Conservation (phyloP, 2,329 filamentous ascomycete genomes). For the Coniochaeta prunicola region DNA sequence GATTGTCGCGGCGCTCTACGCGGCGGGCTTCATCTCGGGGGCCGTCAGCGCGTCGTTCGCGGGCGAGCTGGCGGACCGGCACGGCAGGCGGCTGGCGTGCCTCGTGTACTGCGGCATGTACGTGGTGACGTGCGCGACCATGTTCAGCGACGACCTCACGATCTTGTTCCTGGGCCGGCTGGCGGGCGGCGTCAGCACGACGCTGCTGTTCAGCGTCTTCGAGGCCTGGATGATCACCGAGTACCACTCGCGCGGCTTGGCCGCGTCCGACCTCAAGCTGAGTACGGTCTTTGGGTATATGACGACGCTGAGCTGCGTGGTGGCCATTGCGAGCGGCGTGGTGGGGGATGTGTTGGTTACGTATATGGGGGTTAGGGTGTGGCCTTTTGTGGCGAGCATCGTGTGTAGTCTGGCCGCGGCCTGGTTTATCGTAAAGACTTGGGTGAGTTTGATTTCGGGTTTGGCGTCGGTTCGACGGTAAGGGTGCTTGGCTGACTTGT, state of each 20-base stretch:
- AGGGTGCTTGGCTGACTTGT: neutral
- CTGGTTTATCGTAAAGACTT: conserved; percentile 35
- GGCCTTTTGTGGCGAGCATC: conserved; percentile 43
- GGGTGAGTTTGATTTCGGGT: conserved; percentile 29
- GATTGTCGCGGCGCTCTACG: conserved; percentile 35
- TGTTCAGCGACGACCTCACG: conserved; percentile 32
- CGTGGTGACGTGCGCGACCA: conserved; percentile 42
- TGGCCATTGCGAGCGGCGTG: conserved; percentile 47
- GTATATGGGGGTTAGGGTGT: conserved; percentile 37
- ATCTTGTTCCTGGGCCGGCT: conserved; percentile 47
- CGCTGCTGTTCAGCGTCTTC: conserved; percentile 50
- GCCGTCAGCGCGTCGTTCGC: conserved; percentile 35
- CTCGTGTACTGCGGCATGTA: conserved; percentile 47
- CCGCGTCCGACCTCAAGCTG: conserved; percentile 34
- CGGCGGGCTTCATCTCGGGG: conserved; percentile 39
- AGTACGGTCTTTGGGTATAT: conserved; percentile 45
- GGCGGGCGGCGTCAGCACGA: conserved; percentile 48
- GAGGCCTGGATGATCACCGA: conserved; percentile 56
- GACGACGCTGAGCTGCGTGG: conserved; percentile 45
- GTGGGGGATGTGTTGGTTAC: conserved; percentile 43
- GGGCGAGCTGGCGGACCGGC: conserved; percentile 30
- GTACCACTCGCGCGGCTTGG: conserved; percentile 39
- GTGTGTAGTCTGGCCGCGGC: conserved; percentile 33
- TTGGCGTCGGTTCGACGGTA: neutral
- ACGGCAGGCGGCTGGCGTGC: conserved; percentile 43